Evolutionary conservation across 495 filamentous ascomycete genomes (phyloP), one percentile per base, ranked within the genome.

Genomic region (Coniosporium apollinis): DNA sequence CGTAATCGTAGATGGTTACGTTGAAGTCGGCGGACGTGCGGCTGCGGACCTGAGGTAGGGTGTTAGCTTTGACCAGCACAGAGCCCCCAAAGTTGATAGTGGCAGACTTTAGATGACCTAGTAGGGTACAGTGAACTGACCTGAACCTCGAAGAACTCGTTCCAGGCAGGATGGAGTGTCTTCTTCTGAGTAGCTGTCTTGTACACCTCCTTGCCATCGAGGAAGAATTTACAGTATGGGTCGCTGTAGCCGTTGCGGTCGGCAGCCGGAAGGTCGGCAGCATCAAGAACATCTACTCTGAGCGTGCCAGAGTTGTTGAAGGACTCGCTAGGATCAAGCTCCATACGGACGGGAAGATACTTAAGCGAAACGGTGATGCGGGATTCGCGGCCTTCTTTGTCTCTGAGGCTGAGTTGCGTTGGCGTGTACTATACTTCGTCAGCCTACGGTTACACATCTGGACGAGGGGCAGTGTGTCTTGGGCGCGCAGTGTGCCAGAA

Each of bases 291-390:
- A 42, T 94, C 83, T 30, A 96, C 79, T 7, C 82, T 78, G 20
- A 99, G 71, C 34, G 70, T 82, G 37, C 89, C 89, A 76, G 89
- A 86, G 58, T 99, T 99, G 69, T 92, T 96, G 65, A 96, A 93
- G 54, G 82, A 91, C 58, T 99, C 89, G 45, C 68, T 79, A 2
- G 87, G 83, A 49, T 96, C 84, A 36, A 99, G 79, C 36, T 69
- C 67, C 89, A 99, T 99, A 57, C 77, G 70, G 32, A 93, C 71
- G 0, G 89, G 89, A 13, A 96, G 76, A 49, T 93, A 99, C 50
- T 91, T 91, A 44, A 93, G 67, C 60, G 78, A 84, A 45, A 96
- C 80, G 36, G 74, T 87, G 52, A 99, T 58, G 49, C 73, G 85
- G 62, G 75, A 86, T 17, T 76, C 53, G 37, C 74, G 72, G 22